A percentile compares a stretch with the other conserved stretches of the same genome.
Conservation (phyloP, 345 rosid genomes). For the Fremontodendron californicum region DNA sequence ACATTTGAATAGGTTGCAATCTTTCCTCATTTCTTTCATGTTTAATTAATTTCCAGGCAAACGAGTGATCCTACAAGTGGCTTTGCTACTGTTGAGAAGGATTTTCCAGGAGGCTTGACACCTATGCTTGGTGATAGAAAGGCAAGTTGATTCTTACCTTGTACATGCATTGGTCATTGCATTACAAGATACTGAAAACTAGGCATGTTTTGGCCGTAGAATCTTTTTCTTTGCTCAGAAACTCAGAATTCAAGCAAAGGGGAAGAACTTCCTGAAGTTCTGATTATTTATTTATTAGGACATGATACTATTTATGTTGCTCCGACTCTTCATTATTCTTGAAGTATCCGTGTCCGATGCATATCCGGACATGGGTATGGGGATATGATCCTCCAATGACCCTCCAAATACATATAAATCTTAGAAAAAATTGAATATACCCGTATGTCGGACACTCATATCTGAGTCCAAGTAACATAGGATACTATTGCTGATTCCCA, state of each 20-base stretch:
- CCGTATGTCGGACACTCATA: no score
- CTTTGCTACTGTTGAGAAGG: constrained; percentile 85
- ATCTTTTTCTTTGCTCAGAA: not conserved
- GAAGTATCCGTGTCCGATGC: no score
- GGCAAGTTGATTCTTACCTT: constrained; percentile 38
- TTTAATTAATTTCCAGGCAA: constrained; percentile 45
- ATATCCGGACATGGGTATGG: no score
- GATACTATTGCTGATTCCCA: not conserved
- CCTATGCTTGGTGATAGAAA: constrained; percentile 93
- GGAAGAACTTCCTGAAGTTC: not conserved
- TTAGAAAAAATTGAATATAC: no score
- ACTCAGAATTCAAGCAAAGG: not conserved
- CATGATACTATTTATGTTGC: no score
- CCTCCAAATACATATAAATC: no score
- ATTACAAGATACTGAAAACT: not conserved
- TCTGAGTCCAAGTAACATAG: no score
- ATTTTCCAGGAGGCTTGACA: constrained; percentile 72
- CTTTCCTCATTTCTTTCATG: constrained; percentile 4
- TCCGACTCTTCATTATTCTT: no score
- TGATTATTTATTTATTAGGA: not conserved
- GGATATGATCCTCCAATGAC: no score
- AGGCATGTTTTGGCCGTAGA: not conserved
- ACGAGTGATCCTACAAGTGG: constrained; percentile 82
- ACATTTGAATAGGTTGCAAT: not conserved
- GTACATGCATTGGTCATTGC: not conserved